Evolutionary conservation across 345 rosid genomes (phyloP), one percentile per base, ranked within the genome.

Genomic region (Salix viminalis): DNA sequence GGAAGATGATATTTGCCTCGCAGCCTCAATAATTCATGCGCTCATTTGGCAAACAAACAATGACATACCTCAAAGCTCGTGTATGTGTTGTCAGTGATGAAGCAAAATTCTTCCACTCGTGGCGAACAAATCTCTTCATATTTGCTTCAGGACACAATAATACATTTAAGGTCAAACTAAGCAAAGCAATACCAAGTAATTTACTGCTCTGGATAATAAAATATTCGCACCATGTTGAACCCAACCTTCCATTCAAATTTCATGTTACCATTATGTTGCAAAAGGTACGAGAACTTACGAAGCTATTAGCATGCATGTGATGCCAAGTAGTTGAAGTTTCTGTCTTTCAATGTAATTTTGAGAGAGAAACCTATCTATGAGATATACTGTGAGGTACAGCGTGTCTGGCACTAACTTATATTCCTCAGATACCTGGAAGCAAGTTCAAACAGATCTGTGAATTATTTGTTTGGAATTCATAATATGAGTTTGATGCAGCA

Each of bases 111-210:
- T 65, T 95, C 99, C 21, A 91, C 87, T 9, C 87, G 89, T 3
- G 97, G 99, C 1, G 97, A 93, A 79, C 87, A 85, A 56, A 95
- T 88, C 79, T 94, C 99, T 86, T 95, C 99, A 26, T 89, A 95
- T 83, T 95, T 95, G 78, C 99, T 95, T 72, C 76, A 82, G 71
- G 16, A 60, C 41, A 76, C 41, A 58, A 16, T 12, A 71, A 71
- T 24, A 67, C 23, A 65, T 74, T 80, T 58, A 79, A 34, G n/a
- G 28, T 76, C 50, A 74, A 46, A 56, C 44, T 28, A 67, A 64
- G 62, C 28, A 26, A 42, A 61, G 61, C 69, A 86, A 10, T 24
- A 10, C 28, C 14, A 56, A 9, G 23, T 56, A 56, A n/a, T n/a
- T 56, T 23, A n/a, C 2, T 24, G 26, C 62, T 54, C 60, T 56